Evolutionary conservation across 495 filamentous ascomycete genomes (phyloP), one percentile per base, ranked within the genome.

Genomic region (Talaromyces liani): DNA sequence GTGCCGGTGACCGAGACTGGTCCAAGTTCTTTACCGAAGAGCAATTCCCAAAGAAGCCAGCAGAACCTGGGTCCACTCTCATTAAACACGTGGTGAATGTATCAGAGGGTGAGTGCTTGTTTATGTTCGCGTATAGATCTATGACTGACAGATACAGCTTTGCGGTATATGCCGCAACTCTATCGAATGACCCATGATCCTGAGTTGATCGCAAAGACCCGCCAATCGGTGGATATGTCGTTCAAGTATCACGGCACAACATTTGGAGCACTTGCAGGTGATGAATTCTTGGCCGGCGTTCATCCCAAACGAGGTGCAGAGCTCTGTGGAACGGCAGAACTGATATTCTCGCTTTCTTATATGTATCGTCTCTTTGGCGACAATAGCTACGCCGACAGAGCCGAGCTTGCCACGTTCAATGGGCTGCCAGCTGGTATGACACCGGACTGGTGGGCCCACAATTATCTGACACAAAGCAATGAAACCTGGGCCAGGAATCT

Each of bases 381-480:
- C 59, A 79, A 78, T 36, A 60, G 72, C 16, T 83, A 80, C 61
- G 86, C 84, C 3, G 85, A 88, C 65, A 71, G 75, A 27, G 77
- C 80, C 8, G 86, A 88, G 67, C 70, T 79, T 51, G 76, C 79
- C 5, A 82, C 84, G 7, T 89, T 84, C 72, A 88, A 88, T 60
- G 80, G 82, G 4, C 68, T 87, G 10, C 85, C 86, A 4, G 81
- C 78, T 2, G 79, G 78, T 49, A 61, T 85, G 31, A 80, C 79
- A 9, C 71, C 76, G 7, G 81, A 87, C 65, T 84, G 82, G 78
- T 88, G 86, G 84, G 77, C 77, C 5, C 84, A 80, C 62, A 84
- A 87, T 65, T 88, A 89, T 67, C 75, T 89, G 58, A 72, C 72
- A 8, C 74, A 86, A 64, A 72, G 80, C 0, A 88, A 87, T 61